These are phyloP conservation scores for Carex kokanica DNA, from an alignment of 176 grass and related monocot genomes.

Conservation along the genomic window DNA sequence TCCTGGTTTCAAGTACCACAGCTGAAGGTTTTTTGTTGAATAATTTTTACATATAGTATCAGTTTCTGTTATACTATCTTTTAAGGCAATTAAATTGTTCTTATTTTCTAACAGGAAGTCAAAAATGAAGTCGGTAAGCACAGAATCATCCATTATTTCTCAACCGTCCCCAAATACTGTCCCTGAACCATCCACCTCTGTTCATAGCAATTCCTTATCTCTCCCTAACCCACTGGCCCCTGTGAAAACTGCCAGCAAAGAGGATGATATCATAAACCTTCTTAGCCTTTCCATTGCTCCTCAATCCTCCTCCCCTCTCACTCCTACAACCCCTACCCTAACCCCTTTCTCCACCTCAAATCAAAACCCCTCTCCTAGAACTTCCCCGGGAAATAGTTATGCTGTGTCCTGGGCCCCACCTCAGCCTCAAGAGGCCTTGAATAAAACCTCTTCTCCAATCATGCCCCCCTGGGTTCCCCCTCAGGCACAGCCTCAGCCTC, in stretches of 20 bases:
- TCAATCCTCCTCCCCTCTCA: slow-evolving; percentile 39
- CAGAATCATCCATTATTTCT: slow-evolving; percentile 18
- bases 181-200: slow-evolving; percentile 30
- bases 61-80: background rate
- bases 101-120: slow-evolving; percentile 49
- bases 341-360: slow-evolving; percentile 19
- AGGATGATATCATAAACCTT: slow-evolving; percentile 62
- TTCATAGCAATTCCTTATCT: slow-evolving; percentile 32
- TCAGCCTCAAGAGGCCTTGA: slow-evolving; percentile 11
- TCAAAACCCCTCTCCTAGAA: slow-evolving; percentile 22
- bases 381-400: slow-evolving; percentile 4
- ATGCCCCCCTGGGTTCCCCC: slow-evolving; percentile 9
- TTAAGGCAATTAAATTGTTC: background rate
- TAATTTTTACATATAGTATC: background rate
- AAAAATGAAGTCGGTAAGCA: slow-evolving; percentile 32
- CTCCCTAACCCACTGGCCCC: slow-evolving; percentile 44
- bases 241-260: slow-evolving; percentile 44
- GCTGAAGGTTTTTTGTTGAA: background rate
- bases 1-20: background rate
- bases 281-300: slow-evolving; percentile 52
- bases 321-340: slow-evolving; percentile 17
- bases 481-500: slow-evolving; percentile 31
- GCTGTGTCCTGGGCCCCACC: background rate
- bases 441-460: slow-evolving; percentile 13
- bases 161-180: slow-evolving; percentile 19